Evolutionary conservation across 2,329 filamentous ascomycete species (phyloP).

Genomic region (Sclerotiophoma versabilis): DNA sequence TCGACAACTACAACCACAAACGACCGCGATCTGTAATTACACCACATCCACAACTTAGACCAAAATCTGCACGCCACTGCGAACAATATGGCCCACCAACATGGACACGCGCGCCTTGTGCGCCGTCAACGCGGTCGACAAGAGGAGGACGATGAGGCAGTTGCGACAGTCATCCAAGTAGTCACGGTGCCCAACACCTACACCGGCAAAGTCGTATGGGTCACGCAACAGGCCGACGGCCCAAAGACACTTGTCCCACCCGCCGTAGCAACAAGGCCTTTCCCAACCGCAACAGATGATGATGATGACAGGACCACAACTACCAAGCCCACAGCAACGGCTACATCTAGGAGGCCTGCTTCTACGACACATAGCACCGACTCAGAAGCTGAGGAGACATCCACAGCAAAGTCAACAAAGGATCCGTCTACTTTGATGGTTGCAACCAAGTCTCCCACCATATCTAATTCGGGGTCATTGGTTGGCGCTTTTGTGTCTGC

Average conservation of each 20-base stretch:
- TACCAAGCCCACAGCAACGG: constrained; percentile 19
- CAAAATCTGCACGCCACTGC: not conserved
- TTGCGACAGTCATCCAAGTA: constrained; percentile 55
- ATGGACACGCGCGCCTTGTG: constrained; percentile 37
- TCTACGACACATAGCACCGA: constrained; percentile 22
- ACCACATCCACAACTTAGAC: not conserved
- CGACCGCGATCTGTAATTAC: constrained; percentile 6
- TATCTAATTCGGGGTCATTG: constrained; percentile 21
- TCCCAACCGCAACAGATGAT: constrained; percentile 21
- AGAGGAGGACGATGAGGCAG: constrained; percentile 16
- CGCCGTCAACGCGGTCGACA: constrained; percentile 37
- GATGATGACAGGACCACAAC: constrained; percentile 16
- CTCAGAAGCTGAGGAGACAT: constrained; percentile 26
- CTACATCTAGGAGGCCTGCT: constrained; percentile 29
- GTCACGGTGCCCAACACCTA: constrained; percentile 62
- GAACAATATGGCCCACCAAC: constrained; percentile 33
- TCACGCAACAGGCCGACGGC: constrained; percentile 27
- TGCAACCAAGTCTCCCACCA: constrained; percentile 37
- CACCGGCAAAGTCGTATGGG: constrained; percentile 50
- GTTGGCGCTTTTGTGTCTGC: constrained; percentile 22
- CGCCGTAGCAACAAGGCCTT: constrained; percentile 25
- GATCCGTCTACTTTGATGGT: constrained; percentile 33
- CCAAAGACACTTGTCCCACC: constrained; percentile 31
- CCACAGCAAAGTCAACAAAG: constrained; percentile 23
- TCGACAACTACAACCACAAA: constrained; percentile 2